These are phyloP conservation scores for Globisporangium nagaii DNA, from an alignment of 352 stramenopile genomes.

Conservation along the genomic window DNA sequence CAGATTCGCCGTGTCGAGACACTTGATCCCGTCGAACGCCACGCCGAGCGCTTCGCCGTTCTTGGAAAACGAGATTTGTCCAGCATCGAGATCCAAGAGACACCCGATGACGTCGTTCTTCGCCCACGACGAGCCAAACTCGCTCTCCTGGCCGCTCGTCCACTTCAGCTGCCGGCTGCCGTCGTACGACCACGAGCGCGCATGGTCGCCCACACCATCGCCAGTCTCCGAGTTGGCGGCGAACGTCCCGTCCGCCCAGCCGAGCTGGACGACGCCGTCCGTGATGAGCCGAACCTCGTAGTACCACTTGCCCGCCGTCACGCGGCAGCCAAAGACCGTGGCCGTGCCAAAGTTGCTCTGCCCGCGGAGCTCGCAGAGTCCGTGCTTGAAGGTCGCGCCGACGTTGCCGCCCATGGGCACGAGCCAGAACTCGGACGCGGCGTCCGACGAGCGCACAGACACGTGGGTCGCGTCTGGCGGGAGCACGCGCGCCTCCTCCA, in stretches of 20 bases:
- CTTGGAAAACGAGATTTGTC: conserved; percentile 70
- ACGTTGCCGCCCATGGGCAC: conserved; percentile 37
- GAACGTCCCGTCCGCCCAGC: conserved; percentile 87
- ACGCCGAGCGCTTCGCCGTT: conserved; percentile 74
- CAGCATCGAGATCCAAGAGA: conserved; percentile 68
- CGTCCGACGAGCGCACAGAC: conserved; percentile 17
- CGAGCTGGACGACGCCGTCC: conserved; percentile 87
- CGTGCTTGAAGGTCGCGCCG: conserved; percentile 48
- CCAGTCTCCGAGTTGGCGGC: conserved; percentile 67
- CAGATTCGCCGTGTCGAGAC: conserved; percentile 7
- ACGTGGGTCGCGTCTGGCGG: conserved; percentile 29
- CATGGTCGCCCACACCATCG: conserved; percentile 89
- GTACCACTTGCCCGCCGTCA: conserved; percentile 78
- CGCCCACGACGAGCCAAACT: conserved; percentile 61
- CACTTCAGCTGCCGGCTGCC: conserved; percentile 83
- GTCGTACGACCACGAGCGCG: conserved; percentile 88
- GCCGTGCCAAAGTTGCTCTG: conserved; percentile 76
- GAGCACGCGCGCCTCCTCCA: conserved; percentile 20
- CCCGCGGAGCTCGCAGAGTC: conserved; percentile 69
- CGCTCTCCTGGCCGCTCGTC: conserved; percentile 61
- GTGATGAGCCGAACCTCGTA: conserved; percentile 90
- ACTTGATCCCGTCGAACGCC: conserved; percentile 50
- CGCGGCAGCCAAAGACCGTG: conserved; percentile 31
- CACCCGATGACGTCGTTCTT: conserved; percentile 88
- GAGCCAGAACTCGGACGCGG: conserved; percentile 36